Base-by-base conservation (phyloP, 2,329 filamentous ascomycete genomes). In the Dryadomyces quercus-mongolicae region DNA sequence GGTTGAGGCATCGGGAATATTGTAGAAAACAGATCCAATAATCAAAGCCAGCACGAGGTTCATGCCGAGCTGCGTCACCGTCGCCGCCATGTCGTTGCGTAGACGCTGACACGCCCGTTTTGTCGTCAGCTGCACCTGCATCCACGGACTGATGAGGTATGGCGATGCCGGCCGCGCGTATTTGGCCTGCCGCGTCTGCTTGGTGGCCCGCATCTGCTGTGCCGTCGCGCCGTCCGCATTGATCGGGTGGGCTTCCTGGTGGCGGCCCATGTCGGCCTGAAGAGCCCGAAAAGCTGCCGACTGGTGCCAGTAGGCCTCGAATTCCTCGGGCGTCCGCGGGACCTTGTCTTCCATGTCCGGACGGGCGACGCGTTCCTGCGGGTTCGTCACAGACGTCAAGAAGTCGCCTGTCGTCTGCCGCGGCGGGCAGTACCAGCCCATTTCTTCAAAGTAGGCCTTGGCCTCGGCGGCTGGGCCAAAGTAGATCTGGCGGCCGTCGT, bases 21-120 rank as follows among this genome's bases (percentile, higher is more conserved):
- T 54, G 52, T 60, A 60, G 12, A 58, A 50, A 7, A 51, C 46
- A 2, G 59, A 60, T 16, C 59, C 59, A 42, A 60, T 59, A 16
- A 60, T 47, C 5, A 60, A 49, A 0, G 57, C 54, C 9, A 60
- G 87, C 55, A 84, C 77, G 55, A 92, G 68, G 61, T 90, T 86
- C 64, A 89, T 88, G 67, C 89, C 86, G 56, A 86, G 76, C 60
- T 92, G 93, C 44, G 86, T 92, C 66, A 82, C 84, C 1, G 93
- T 74, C 0, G 86, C 85, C 1, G 82, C 82, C 58, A 77, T 84
- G 67, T 94, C 86, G 47, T 87, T 87, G 64, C 80, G 78, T 20
- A 90, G 78, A 25, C 94, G 77, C 85, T 87, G 91, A 58, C 89
- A 84, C 66, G 93, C 86, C 40, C 88, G 79, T 12, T 82, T 65